Evolutionary conservation across 805 yeast species (phyloP).

Genomic region (Lipomyces sp.): DNA sequence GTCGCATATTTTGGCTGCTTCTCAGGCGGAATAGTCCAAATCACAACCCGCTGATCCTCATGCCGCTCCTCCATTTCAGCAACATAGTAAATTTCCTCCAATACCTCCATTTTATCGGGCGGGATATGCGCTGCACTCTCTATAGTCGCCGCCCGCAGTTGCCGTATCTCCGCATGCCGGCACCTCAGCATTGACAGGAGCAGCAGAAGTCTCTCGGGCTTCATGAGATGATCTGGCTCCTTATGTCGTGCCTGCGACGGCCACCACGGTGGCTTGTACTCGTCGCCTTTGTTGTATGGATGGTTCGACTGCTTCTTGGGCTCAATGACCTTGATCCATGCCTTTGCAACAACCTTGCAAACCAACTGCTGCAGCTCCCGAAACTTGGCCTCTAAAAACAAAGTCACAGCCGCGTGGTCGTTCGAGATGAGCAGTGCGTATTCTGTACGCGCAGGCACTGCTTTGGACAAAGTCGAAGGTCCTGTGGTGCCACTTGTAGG

Average conservation of each 20-base stretch:
- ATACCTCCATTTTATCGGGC: slow-evolving; percentile 17
- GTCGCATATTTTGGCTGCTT: background rate
- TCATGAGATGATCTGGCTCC: slow-evolving; percentile 72
- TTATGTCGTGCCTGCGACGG: slow-evolving; percentile 55
- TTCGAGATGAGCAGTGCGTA: slow-evolving; percentile 13
- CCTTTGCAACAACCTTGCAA: slow-evolving; percentile 62
- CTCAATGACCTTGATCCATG: slow-evolving; percentile 63
- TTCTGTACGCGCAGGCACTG: too few relatives aligned
- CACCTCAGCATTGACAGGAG: slow-evolving; percentile 38
- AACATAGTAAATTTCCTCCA: slow-evolving; percentile 29
- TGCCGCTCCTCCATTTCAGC: slow-evolving; percentile 25
- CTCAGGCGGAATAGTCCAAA: slow-evolving; percentile 11
- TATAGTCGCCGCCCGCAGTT: slow-evolving; percentile 22
- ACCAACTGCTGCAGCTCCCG: slow-evolving; percentile 46
- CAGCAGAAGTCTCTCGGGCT: slow-evolving; percentile 52
- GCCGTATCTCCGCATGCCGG: slow-evolving; percentile 3
- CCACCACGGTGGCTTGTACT: slow-evolving; percentile 68
- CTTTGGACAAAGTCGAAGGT: too few relatives aligned
- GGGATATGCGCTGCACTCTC: slow-evolving; percentile 16
- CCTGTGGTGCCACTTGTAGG: too few relatives aligned
- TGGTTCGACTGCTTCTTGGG: slow-evolving; percentile 61
- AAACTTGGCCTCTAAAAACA: slow-evolving; percentile 18
- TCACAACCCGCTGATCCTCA: slow-evolving; percentile 1
- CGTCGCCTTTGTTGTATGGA: slow-evolving; percentile 58
- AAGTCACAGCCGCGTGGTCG: slow-evolving; percentile 11